Evolutionary conservation across 441 rosid genomes (phyloP).

Genomic region (Syzygium malaccense): DNA sequence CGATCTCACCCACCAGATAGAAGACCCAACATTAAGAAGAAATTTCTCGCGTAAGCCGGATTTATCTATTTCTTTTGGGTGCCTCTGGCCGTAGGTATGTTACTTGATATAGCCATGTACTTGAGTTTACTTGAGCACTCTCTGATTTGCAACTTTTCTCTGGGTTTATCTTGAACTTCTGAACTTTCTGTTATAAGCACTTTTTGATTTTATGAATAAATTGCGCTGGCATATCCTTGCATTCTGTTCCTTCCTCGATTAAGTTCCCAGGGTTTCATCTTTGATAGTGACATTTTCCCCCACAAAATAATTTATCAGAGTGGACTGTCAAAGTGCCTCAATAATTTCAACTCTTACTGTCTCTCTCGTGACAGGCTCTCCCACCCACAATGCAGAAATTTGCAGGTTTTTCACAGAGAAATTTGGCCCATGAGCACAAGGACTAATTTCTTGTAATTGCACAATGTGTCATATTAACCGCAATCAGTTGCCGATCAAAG

Average conservation of each 20-base stretch:
- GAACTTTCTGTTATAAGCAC: background rate
- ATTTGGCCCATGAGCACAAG: background rate
- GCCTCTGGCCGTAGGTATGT: background rate
- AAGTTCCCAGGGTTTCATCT: background rate
- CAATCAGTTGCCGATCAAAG: background rate
- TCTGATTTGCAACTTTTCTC: background rate
- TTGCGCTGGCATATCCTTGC: background rate
- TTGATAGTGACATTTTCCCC: background rate
- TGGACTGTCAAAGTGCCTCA: background rate
- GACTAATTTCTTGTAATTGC: background rate
- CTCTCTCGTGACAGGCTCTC: background rate
- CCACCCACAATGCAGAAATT: background rate
- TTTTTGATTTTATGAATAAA: background rate
- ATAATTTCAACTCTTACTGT: background rate
- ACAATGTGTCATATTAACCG: background rate
- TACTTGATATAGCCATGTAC: background rate
- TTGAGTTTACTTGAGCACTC: background rate
- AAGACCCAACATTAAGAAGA: constrained; percentile 18
- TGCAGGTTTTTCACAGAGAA: background rate
- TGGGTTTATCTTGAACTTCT: background rate
- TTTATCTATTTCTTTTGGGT: background rate
- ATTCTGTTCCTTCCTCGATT: background rate
- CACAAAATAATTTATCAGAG: background rate
- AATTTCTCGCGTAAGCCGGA: background rate
- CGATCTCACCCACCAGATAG: constrained; percentile 30